Evolutionary conservation across 192 early-diverging fungal genomes (phyloP), one percentile per base, ranked within the genome.

Genomic region (Dispira parvispora): DNA sequence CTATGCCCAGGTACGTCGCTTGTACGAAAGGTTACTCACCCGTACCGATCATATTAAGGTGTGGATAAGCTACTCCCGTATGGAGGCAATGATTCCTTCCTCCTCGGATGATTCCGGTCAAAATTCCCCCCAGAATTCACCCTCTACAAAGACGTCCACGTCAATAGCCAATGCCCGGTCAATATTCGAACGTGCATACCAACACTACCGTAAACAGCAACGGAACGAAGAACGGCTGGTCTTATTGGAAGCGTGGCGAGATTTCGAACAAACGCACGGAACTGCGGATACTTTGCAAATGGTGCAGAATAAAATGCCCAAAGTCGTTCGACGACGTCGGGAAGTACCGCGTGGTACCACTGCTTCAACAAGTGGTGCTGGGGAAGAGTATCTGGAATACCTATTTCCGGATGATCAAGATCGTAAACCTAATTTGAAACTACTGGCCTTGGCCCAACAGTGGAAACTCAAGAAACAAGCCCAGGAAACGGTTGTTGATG

Each of bases 361-460:
- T 21, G 47, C 47, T 9, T 23, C 47, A 23, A 23, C 18, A 16
- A 77, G 77, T 53, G 76, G 75, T 32, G 80, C 86, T 25, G 82
- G 87, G 84, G 96, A 99, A 69, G 96, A 99, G 80, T 99, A 94
- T 82, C 91, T 88, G 78, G 95, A 98, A 66, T 98, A 98, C 71
- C 86, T 99, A 55, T 99, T 96, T 72, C 92, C 94, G 32, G 96
- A 99, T 62, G 96, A 99, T 64, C 85, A 93, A 65, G 77, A 77
- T 8, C 86, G 94, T 54, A 80, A 82, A 43, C 81, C 90, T 11
- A 86, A 87, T 67, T 80, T 97, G 64, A 98, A 94, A 73, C 75
- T 99, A 28, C 78, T 98, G 65, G 84, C 83, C 66, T 84, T 89
- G 78, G 94, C 92, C 10, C 89, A 94, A 57, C 75, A 85, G 65